phyloP scores from a whole-genome alignment of 352 stramenopile genomes.

The Thraustotheca clavata region DNA sequence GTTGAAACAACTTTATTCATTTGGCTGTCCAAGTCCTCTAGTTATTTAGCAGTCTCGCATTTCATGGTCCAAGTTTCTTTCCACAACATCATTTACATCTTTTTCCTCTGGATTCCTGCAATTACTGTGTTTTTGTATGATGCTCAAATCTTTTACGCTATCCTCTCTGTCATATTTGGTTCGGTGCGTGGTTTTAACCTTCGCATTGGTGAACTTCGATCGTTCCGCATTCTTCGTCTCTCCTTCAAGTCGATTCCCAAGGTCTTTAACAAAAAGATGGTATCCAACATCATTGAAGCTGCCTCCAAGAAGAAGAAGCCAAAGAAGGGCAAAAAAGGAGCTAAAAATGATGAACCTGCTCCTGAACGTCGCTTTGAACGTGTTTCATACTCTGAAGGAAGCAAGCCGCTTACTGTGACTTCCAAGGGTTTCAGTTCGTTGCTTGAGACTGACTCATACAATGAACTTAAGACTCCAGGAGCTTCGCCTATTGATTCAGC shows the following conservation, averaged over 20 bases:
- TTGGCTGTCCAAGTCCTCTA: slow-evolving; percentile 3
- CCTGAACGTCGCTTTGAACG: slow-evolving; percentile 70
- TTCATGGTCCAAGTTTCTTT: slow-evolving; percentile 23
- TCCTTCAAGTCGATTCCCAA: slow-evolving; percentile 31
- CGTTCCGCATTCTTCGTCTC: slow-evolving; percentile 25
- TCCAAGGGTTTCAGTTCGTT: slow-evolving; percentile 60
- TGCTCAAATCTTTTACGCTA: slow-evolving; percentile 26
- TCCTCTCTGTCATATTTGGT: slow-evolving; percentile 25
- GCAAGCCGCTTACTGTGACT: slow-evolving; percentile 74
- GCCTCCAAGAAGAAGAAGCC: slow-evolving; percentile 45
- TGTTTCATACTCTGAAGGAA: slow-evolving; percentile 74
- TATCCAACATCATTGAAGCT: slow-evolving; percentile 72
- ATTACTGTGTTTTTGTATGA: slow-evolving; percentile 26
- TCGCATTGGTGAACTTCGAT: slow-evolving; percentile 25
- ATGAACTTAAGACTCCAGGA: slow-evolving; percentile 10
- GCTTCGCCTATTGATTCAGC: slow-evolving; percentile 17
- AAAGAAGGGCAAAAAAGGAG: slow-evolving; percentile 40
- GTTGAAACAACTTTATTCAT: slow-evolving; percentile 27
- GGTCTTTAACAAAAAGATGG: slow-evolving; percentile 86
- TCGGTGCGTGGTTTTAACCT: slow-evolving; percentile 25
- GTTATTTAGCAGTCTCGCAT: slow-evolving; percentile 17
- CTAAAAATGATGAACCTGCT: slow-evolving; percentile 32
- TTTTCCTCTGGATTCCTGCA: slow-evolving; percentile 26
- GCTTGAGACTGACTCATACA: slow-evolving; percentile 19
- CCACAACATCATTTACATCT: slow-evolving; percentile 26